Evolutionary conservation across 2,329 filamentous ascomycete species (phyloP), one percentile per base, ranked within the genome.

Genomic region (Botrytis hyacinthi): DNA sequence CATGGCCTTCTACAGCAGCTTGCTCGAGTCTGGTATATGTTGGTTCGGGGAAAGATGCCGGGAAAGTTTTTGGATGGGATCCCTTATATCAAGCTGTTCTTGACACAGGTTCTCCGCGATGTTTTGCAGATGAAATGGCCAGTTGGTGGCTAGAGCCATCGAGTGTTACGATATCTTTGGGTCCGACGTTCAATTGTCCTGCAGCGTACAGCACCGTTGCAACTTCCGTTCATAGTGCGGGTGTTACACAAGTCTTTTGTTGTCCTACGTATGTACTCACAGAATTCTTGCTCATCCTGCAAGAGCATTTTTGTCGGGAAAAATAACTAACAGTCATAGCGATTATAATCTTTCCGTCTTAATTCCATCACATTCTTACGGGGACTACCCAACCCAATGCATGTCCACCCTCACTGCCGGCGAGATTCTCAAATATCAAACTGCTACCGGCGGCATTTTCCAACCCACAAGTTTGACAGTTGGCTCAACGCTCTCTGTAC

Each of bases 121-220:
- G 70, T 42, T 63, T 72, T 57, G 59, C 70, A 32, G 37, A 65
- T 10, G 70, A 72, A 35, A 63, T 66, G 70, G 46, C 20, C 26
- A 66, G 32, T 66, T 72, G 70, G 70, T 72, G 70, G 70, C 26
- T 72, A 48, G 60, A 65, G 14, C 60, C 60, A 66, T 66, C 70
- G 22, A 51, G 46, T 12, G 35, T 40, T 14, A 54, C 46, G 16
- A 68, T 68, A 57, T 66, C 59, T 14, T 32, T 72, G 22, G 70
- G 70, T 3, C 70, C 70, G 26, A 66, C 60, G 0, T 72, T 72
- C n/a, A 54, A 51, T 54, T 72, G 70, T 42, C 70, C 70, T 18
- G 59, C 61, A 0, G 70, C 70, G 10, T 72, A 72, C 26, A 72
- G 59, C 32, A 72, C 70, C n/a, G 70, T 42, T 32, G 26, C 35